phyloP scores from a whole-genome alignment of 805 yeast genomes.

The Ogataea sp. region DNA sequence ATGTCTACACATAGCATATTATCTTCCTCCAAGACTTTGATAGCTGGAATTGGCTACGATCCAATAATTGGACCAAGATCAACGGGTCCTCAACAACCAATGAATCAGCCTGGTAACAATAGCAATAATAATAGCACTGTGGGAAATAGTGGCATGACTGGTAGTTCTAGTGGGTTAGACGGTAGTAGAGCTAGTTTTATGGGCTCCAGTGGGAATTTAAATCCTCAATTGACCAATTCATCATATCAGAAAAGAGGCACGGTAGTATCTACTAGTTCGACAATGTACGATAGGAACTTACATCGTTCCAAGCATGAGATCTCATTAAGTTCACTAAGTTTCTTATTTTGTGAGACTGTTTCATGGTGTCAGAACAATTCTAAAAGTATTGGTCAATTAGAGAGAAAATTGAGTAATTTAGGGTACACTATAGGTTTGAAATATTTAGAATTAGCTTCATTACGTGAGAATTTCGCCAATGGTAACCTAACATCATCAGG shows the following conservation, averaged over 20 bases:
- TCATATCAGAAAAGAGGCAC: background rate
- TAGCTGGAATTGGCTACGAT: conserved; percentile 21
- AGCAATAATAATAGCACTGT: no score
- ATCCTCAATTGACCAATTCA: background rate
- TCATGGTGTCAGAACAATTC: conserved; percentile 55
- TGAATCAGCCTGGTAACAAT: conserved; percentile 1
- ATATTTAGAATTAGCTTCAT: conserved; percentile 56
- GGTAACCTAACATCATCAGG: conserved; percentile 34
- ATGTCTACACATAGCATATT: conserved; percentile 10
- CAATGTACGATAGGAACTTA: conserved; percentile 63
- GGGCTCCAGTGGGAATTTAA: background rate
- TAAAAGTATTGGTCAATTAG: conserved; percentile 61
- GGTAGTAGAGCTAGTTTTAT: no score
- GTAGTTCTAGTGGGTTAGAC: no score
- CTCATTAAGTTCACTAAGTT: conserved; percentile 57
- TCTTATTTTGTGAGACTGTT: conserved; percentile 62
- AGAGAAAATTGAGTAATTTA: conserved; percentile 49
- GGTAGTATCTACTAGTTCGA: background rate
- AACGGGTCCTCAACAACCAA: conserved; percentile 14
- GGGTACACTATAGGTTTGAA: conserved; percentile 77
- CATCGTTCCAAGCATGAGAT: conserved; percentile 62
- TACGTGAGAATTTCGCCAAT: conserved; percentile 49
- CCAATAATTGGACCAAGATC: conserved; percentile 22
- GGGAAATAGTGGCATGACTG: no score
- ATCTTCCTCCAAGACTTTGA: conserved; percentile 8